phyloP scores from a whole-genome alignment of 768 basidiomycete genomes.

The Xerocomellus intermedius region DNA sequence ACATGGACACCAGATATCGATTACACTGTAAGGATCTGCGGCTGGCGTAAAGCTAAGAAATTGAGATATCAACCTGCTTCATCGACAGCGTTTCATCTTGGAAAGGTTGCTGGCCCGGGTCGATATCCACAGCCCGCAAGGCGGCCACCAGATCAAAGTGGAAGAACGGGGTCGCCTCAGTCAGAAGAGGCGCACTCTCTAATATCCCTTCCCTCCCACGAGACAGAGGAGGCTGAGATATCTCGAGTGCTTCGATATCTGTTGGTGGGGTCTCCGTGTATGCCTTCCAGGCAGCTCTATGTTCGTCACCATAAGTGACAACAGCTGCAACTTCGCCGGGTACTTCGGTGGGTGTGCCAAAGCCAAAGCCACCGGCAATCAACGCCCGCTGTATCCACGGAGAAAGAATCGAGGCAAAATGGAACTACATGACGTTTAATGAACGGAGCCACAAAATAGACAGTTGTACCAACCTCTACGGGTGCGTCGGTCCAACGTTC shows the following conservation, averaged over 20 bases:
- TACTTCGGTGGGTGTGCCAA: slow-evolving; percentile 45
- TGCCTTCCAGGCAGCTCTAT: slow-evolving; percentile 26
- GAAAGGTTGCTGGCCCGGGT: slow-evolving; percentile 6
- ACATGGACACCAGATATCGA: too few relatives aligned
- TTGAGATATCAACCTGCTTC: slow-evolving; percentile 5
- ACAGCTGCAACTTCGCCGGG: slow-evolving; percentile 74
- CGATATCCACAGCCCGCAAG: slow-evolving; percentile 64
- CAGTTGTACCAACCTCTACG: slow-evolving; percentile 53
- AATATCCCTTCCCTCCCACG: not conserved
- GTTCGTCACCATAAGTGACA: slow-evolving; percentile 58
- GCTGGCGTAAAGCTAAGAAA: not conserved
- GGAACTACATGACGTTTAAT: slow-evolving; percentile 58
- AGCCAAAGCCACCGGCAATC: slow-evolving; percentile 88
- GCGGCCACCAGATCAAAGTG: slow-evolving; percentile 82
- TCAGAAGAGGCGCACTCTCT: slow-evolving; percentile 38
- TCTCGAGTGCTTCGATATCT: slow-evolving; percentile 37
- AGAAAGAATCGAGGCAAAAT: slow-evolving; percentile 88
- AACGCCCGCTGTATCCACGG: slow-evolving; percentile 93
- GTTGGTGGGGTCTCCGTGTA: not conserved
- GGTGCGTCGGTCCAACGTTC: slow-evolving; percentile 81
- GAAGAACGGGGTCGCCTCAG: slow-evolving; percentile 77
- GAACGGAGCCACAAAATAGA: not conserved
- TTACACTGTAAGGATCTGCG: not conserved
- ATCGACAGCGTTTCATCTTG: slow-evolving; percentile 5
- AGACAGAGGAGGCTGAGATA: slow-evolving; percentile 6